These are phyloP conservation scores for Termitomyces titanicus DNA, from an alignment of 768 basidiomycete genomes.

Conservation along the genomic window DNA sequence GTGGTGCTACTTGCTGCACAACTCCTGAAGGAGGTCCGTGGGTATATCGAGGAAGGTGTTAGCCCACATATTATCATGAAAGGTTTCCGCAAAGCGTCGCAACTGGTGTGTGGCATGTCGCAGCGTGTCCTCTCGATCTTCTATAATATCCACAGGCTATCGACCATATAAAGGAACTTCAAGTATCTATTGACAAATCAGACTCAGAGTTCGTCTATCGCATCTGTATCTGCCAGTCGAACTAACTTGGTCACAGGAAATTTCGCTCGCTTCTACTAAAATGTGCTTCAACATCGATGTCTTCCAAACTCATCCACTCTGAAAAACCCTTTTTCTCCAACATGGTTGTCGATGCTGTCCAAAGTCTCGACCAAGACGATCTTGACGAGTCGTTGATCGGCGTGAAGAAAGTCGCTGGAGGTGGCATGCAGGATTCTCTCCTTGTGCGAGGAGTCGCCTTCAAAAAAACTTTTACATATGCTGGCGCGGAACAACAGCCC, in stretches of 20 bases:
- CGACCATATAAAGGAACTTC: conserved; percentile 84
- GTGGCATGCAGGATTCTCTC: conserved; percentile 94
- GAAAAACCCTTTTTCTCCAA: conserved; percentile 98
- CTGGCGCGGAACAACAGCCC: conserved; percentile 98
- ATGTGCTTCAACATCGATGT: conserved; percentile 99
- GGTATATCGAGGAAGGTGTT: conserved; percentile 94
- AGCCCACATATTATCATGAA: conserved; percentile 98
- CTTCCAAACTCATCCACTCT: conserved; percentile 97
- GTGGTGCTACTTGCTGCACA: conserved; percentile 95
- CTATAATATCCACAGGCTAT: conserved; percentile 53
- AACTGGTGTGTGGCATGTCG: conserved; percentile 56
- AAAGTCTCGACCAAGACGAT: conserved; percentile 87
- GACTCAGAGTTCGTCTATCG: conserved; percentile 72
- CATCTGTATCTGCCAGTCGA: conserved; percentile 7
- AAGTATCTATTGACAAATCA: conserved; percentile 85
- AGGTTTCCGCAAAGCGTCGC: conserved; percentile 84
- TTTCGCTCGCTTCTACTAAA: conserved; percentile 94
- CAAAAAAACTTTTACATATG: conserved; percentile 99
- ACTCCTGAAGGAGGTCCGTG: conserved; percentile 86
- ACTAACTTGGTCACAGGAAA: conserved; percentile 45
- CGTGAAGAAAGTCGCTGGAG: conserved; percentile 96
- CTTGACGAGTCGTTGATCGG: conserved; percentile 96
- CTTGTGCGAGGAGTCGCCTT: conserved; percentile 91
- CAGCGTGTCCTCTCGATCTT: conserved; percentile 3
- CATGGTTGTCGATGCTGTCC: conserved; percentile 98